phyloP scores from a whole-genome alignment of 352 stramenopile genomes.

The Globisporangium megalacanthum region DNA sequence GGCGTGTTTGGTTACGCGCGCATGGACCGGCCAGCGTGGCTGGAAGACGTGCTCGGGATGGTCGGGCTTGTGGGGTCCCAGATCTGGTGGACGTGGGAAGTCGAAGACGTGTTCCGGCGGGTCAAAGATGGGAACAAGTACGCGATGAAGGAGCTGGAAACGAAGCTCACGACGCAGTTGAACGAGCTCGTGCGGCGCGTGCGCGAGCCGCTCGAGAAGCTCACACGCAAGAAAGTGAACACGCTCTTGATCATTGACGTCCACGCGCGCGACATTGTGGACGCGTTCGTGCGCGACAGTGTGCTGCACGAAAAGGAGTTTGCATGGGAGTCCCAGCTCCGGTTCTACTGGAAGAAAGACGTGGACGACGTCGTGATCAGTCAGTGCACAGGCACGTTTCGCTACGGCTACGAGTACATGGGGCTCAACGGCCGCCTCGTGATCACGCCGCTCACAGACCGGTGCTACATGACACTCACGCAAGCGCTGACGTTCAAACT shows the following conservation, averaged over 20 bases:
- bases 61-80: conserved; percentile 90
- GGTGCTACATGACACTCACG: conserved; percentile 93
- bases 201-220: conserved; percentile 76
- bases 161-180: conserved; percentile 85
- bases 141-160: conserved; percentile 91
- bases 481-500: conserved; percentile 92
- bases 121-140: conserved; percentile 91
- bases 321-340: conserved; percentile 85
- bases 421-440: conserved; percentile 88
- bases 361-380: conserved; percentile 87
- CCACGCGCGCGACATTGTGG: conserved; percentile 87
- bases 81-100: conserved; percentile 94
- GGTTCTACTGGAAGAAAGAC: conserved; percentile 90
- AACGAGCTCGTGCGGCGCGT: conserved; percentile 90
- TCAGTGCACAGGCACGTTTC: conserved; percentile 90
- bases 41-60: conserved; percentile 89
- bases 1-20: conserved; percentile 90
- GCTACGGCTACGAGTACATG: conserved; percentile 95
- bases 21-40: conserved; percentile 82
- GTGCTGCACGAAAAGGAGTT: conserved; percentile 90
- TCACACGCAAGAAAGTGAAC: conserved; percentile 92
- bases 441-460: conserved; percentile 91
- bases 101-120: conserved; percentile 90
- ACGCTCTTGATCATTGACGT: conserved; percentile 90
- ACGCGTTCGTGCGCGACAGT: conserved; percentile 86